These are phyloP conservation scores for Fusarium tjaetaba DNA, from an alignment of 2,329 filamentous ascomycete genomes.

Conservation along the genomic window DNA sequence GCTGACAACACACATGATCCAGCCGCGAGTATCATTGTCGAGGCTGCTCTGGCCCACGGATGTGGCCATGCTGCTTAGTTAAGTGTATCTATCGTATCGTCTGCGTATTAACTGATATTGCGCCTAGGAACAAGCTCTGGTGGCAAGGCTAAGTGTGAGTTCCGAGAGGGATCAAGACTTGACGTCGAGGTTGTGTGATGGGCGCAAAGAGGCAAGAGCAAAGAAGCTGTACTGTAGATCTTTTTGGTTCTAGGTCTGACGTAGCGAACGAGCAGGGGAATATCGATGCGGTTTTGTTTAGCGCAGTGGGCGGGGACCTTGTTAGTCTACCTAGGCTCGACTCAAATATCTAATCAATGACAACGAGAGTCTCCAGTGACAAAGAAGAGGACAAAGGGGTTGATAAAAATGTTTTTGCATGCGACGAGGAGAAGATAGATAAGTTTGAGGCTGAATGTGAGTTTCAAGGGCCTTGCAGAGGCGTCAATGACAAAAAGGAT, in stretches of 20 bases:
- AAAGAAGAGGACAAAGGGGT: slow-evolving; percentile 3
- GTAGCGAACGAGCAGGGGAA: slow-evolving; percentile 34
- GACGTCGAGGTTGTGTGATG: not conserved
- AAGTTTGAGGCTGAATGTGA: not conserved
- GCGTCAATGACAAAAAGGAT: slow-evolving; percentile 1
- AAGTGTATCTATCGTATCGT: slow-evolving; percentile 13
- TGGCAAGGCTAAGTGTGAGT: not conserved
- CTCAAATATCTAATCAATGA: slow-evolving; percentile 3
- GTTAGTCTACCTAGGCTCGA: not conserved
- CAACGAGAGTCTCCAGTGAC: not conserved
- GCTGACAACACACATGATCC: slow-evolving; percentile 91
- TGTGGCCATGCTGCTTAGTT: slow-evolving; percentile 48
- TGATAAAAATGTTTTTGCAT: not conserved
- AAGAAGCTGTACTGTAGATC: slow-evolving; percentile 25
- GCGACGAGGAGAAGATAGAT: not conserved
- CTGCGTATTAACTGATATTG: slow-evolving; percentile 2
- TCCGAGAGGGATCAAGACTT: not conserved
- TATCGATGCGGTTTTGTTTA: slow-evolving; percentile 24
- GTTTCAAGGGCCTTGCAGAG: not conserved
- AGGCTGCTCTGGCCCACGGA: slow-evolving; percentile 52
- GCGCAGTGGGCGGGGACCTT: slow-evolving; percentile 29
- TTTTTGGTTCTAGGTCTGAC: slow-evolving; percentile 33
- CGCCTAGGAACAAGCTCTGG: not conserved
- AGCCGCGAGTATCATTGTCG: slow-evolving; percentile 88
- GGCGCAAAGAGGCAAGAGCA: slow-evolving; percentile 21